Evolutionary conservation across 176 grass and related monocot genomes (phyloP), one percentile per base, ranked within the genome.

Genomic region (Miscanthus lutarioriparius): DNA sequence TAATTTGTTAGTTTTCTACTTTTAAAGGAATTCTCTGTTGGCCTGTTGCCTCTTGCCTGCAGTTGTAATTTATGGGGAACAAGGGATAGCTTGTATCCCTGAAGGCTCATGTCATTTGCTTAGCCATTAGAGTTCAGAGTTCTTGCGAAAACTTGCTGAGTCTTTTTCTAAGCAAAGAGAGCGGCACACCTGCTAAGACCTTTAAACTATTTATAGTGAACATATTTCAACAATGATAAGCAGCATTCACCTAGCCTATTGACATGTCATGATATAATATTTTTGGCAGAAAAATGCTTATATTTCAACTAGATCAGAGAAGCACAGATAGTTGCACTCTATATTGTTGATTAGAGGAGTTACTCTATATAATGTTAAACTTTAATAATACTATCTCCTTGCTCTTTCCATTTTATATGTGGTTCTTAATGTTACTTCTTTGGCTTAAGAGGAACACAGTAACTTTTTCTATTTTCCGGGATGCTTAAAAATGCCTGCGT

Each of bases 1-100:
- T 99, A 96, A 80, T 64, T 63, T 74, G 3, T 69, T 25, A 64
- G 67, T 56, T 74, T 89, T 72, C 49, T 91, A 28, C 65, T 68
- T 74, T 70, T 82, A 16, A 8, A 41, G 51, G 62, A 70, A 32
- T 79, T 43, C 56, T 17, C 64, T 43, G 53, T 79, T 84, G 27
- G 33, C 23, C 69, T 80, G 49, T 76, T 75, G n/a, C 36, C 9
- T 40, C 65, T 80, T 33, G 19, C 47, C 30, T 54, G 22, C 45
- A 54, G n/a, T 26, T 40, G 1, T 8, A 40, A 53, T 28, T 64
- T 80, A 23, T 48, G 61, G 26, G 23, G 10, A 61, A n/a, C 22
- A 59, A 63, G 39, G 54, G 19, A 43, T 8, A 41, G 23, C 15
- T 67, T 77, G 28, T 71, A 16, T 12, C 22, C 67, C 64, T 66